Base-by-base conservation (phyloP, 495 filamentous ascomycete species). In the Neurospora intermedia region DNA sequence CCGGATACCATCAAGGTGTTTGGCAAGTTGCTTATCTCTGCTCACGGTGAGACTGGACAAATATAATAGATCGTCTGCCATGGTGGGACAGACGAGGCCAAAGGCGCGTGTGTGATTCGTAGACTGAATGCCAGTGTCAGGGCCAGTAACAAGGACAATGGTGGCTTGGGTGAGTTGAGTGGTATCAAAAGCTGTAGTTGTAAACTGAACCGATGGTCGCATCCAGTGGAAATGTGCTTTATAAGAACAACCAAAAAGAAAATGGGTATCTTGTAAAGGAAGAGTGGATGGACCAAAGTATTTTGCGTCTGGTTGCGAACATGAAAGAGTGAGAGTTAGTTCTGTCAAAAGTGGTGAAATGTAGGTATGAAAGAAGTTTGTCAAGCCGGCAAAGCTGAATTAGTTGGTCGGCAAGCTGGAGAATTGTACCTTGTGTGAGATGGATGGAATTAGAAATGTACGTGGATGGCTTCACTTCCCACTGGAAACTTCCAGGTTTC, bases 11-110 rank as follows among this genome's bases (percentile, higher is more conserved):
- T 71, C 69, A 9, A 71, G 75, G 59, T 73, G 66, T n/a, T 69
- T 23, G 66, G 70, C 69, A 35, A 80, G 74, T 35, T 76, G 38
- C n/a, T 71, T 66, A 46, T 69, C 66, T 66, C 70, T 79, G 59
- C 70, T 66, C 35, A 72, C 75, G 35, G 73, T 70, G 41, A 78
- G 69, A 23, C 73, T 74, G n/a, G 76, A 75, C 54, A 38, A 18
- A 66, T 66, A 66, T 66, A 66, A 66, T 18, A 35, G 27, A 66
- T 66, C 54, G 27, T 66, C 54, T 66, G 54, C 54, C 54, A 66
- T 66, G 54, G 54, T 66, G 54, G 54, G 54, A 66, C 54, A 66
- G 54, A 66, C 54, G 54, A 66, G 54, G 54, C 54, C 54, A 38
- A 18, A 66, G 54, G 54, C 54, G 54, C 54, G 27, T 18, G 54